Evolutionary conservation across 2,329 filamentous ascomycete genomes (phyloP), one percentile per base, ranked within the genome.

Genomic region (Ambrosiella xylebori): DNA sequence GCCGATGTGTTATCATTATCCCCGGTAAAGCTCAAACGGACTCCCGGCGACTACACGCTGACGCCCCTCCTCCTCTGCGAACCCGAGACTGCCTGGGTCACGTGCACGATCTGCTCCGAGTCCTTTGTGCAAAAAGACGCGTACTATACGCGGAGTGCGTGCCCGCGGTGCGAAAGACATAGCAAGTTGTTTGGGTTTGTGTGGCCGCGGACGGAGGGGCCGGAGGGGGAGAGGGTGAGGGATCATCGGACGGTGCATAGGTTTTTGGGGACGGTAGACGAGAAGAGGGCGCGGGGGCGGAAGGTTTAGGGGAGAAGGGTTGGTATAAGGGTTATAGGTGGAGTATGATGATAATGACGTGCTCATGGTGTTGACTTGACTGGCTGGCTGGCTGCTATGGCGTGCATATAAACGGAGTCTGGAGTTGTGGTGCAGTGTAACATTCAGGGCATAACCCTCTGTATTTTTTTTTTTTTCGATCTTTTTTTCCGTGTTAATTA

Each of bases 161-260:
- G 93, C 68, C 90, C 88, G 3, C 81, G 93, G 6, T 98, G 93
- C 69, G 93, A 98, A 71, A 81, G 93, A 0, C 93, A 98, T 67
- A 94, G 87, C 13, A 97, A 95, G 72, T 73, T 98, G 0, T 98
- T 97, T 67, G 94, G 94, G 0, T 96, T 86, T 66, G 76, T 85
- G 59, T 98, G 93, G 93, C 93, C 93, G 5, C 96, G 98, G 73
- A 97, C 93, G 0, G 86, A 95, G 61, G 85, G 77, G 61, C 81
- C 85, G 35, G 87, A 87, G 0, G 82, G 79, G 59, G 81, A 83
- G 66, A 71, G 81, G 8, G 74, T 95, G 0, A 75, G 93, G 61
- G 91, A 97, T 66, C 90, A 96, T 66, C 77, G 91, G n/a, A 83
- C 78, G 0, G 78, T 97, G 2, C 86, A 96, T 68, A 84, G 91